phyloP scores from a whole-genome alignment of 2,329 filamentous ascomycete genomes.

The Mariannaea sp. region DNA sequence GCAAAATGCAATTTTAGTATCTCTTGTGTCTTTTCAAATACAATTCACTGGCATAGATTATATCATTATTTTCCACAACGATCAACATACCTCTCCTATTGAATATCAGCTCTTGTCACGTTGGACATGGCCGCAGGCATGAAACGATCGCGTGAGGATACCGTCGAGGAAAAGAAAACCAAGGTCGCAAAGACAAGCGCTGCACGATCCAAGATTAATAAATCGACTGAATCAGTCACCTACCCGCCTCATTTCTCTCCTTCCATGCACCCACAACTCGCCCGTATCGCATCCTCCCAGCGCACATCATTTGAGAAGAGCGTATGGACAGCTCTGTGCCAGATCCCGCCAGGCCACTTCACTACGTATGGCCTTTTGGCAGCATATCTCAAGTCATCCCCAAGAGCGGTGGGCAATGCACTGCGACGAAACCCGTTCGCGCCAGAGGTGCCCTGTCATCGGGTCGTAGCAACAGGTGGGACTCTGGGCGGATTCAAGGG shows the following conservation, averaged over 20 bases:
- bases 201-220: constrained; percentile 5
- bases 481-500: constrained; percentile 75
- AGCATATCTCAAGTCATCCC: constrained; percentile 68
- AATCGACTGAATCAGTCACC: not conserved
- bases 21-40: too few species aligned
- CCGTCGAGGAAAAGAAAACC: constrained; percentile 14
- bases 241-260: constrained; percentile 12
- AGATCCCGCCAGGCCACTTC: constrained; percentile 75
- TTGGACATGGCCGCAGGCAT: constrained; percentile 20
- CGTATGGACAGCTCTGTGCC: constrained; percentile 74
- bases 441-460: constrained; percentile 79
- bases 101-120: too few species aligned
- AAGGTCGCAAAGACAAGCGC: constrained; percentile 21
- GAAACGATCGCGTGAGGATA: constrained; percentile 30
- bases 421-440: constrained; percentile 82
- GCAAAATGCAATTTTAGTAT: not conserved
- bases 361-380: constrained; percentile 80
- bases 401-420: constrained; percentile 78
- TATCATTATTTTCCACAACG: too few species aligned
- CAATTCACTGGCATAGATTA: too few species aligned
- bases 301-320: constrained; percentile 62
- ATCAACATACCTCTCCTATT: too few species aligned
- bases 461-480: constrained; percentile 75
- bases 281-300: constrained; percentile 50
- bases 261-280: constrained; percentile 47